Conservation (phyloP, 768 basidiomycete genomes). For the Hypholoma fasciculare region DNA sequence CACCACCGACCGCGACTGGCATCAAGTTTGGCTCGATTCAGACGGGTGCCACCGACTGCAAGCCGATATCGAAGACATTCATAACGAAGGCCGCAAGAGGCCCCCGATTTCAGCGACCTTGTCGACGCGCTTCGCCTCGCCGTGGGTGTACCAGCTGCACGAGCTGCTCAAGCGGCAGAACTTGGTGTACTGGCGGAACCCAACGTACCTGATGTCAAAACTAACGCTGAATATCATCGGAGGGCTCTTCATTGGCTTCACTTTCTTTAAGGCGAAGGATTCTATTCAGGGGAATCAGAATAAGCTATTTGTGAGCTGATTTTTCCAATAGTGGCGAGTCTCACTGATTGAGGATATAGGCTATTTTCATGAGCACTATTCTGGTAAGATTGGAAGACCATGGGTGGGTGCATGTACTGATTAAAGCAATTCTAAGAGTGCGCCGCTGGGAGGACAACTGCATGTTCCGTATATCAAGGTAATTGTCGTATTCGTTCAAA, state of each 20-base stretch:
- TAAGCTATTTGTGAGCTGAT: conserved; percentile 59
- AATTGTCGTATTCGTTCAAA: not conserved
- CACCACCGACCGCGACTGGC: conserved; percentile 54
- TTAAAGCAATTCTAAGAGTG: conserved; percentile 25
- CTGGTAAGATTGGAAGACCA: conserved; percentile 22
- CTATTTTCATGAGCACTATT: conserved; percentile 59
- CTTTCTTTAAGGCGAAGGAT: conserved; percentile 60
- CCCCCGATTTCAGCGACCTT: conserved; percentile 38
- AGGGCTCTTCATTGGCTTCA: conserved; percentile 62
- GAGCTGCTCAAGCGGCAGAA: conserved; percentile 44
- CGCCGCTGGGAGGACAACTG: conserved; percentile 61
- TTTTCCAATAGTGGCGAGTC: not conserved
- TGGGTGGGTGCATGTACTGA: not conserved
- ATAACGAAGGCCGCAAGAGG: conserved; percentile 47
- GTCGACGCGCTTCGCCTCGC: conserved; percentile 47
- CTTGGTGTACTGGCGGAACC: conserved; percentile 53
- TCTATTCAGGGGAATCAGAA: conserved; percentile 60
- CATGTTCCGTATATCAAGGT: conserved; percentile 61
- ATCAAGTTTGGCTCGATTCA: conserved; percentile 45
- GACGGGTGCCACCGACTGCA: conserved; percentile 31
- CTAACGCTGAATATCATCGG: conserved; percentile 51
- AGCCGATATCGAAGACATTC: conserved; percentile 45
- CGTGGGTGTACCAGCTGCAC: conserved; percentile 50
- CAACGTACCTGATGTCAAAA: conserved; percentile 63
- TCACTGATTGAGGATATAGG: conserved; percentile 24